A percentile compares a stretch with the other conserved stretches of the same genome.
Evolutionary conservation across 352 stramenopile species (phyloP).

Genomic region (Pythium oligandrum): DNA sequence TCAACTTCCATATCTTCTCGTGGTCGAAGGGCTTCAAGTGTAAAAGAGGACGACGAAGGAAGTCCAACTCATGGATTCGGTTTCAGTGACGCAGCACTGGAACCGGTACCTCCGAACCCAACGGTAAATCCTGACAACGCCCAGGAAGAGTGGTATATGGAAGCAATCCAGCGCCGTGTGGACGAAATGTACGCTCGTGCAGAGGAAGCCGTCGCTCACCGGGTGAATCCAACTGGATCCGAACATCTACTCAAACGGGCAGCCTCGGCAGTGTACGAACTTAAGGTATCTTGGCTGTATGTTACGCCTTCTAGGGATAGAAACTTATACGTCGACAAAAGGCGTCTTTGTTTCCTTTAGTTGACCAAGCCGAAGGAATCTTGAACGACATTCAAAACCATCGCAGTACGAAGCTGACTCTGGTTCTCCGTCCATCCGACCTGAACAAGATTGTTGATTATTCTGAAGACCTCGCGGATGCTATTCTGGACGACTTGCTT

Average conservation of each 20-base stretch:
- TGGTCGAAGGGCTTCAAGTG: too few relatives aligned
- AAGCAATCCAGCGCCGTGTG: slow-evolving; percentile 45
- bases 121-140: not conserved
- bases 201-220: slow-evolving; percentile 18
- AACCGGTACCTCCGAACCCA: too few relatives aligned
- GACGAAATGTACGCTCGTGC: slow-evolving; percentile 41
- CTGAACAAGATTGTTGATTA: slow-evolving; percentile 39
- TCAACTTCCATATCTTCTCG: too few relatives aligned
- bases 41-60: too few relatives aligned
- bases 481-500: slow-evolving; percentile 60
- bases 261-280: slow-evolving; percentile 40
- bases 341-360: slow-evolving; percentile 44
- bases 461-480: slow-evolving; percentile 43
- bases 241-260: slow-evolving; percentile 34
- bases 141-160: slow-evolving; percentile 30
- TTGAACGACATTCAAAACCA: slow-evolving; percentile 35
- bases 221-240: slow-evolving; percentile 7
- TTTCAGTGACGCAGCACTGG: too few relatives aligned
- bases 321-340: slow-evolving; percentile 7
- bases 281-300: slow-evolving; percentile 2
- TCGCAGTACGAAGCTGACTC: slow-evolving; percentile 32
- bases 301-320: too few relatives aligned
- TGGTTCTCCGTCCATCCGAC: slow-evolving; percentile 30
- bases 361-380: slow-evolving; percentile 45
- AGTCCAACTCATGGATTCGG: too few relatives aligned